Percentiles rank a stretch among this genome's conserved stretches.
phyloP scores from a whole-genome alignment of 2,329 filamentous ascomycete species.

The Emmonsia crescens region DNA sequence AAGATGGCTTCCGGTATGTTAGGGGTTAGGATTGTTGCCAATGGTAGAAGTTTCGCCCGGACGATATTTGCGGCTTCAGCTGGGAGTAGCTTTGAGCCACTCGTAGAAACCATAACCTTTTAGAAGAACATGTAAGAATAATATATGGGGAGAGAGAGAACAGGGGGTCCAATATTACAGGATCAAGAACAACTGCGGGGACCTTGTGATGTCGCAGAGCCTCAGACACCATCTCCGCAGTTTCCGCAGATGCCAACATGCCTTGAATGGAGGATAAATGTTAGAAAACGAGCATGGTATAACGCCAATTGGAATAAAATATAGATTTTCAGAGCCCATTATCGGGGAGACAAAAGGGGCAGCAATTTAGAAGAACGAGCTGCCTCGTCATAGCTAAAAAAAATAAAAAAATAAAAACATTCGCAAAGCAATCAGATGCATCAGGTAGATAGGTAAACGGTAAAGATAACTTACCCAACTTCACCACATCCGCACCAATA shows the following conservation, averaged over 20 bases:
- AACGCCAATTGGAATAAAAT: neutral
- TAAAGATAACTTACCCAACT: conserved; percentile 57
- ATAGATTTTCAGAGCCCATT: neutral
- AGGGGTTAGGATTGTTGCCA: conserved; percentile 38
- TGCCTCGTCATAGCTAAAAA: neutral
- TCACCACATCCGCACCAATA: conserved; percentile 79
- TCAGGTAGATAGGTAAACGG: too few relatives aligned
- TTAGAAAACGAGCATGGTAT: neutral
- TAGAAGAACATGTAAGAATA: conserved; percentile 9
- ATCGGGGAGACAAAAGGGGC: neutral
- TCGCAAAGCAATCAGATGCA: neutral
- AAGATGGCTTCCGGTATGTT: conserved; percentile 40
- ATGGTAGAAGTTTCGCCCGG: conserved; percentile 31
- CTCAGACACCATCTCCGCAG: conserved; percentile 57
- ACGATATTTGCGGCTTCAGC: conserved; percentile 32
- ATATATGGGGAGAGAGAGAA: neutral
- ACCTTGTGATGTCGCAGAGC: conserved; percentile 50
- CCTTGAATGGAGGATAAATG: conserved; percentile 38
- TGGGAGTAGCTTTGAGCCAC: conserved; percentile 37
- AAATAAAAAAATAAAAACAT: neutral
- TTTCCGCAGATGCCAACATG: conserved; percentile 68
- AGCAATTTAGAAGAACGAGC: neutral
- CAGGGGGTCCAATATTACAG: conserved; percentile 41
- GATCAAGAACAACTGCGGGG: conserved; percentile 57
- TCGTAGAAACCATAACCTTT: conserved; percentile 71